Percentiles rank a stretch among this genome's conserved stretches.
phyloP scores from a whole-genome alignment of 2,329 filamentous ascomycete species.

The Ophiocordyceps camponoti-leonardi region DNA sequence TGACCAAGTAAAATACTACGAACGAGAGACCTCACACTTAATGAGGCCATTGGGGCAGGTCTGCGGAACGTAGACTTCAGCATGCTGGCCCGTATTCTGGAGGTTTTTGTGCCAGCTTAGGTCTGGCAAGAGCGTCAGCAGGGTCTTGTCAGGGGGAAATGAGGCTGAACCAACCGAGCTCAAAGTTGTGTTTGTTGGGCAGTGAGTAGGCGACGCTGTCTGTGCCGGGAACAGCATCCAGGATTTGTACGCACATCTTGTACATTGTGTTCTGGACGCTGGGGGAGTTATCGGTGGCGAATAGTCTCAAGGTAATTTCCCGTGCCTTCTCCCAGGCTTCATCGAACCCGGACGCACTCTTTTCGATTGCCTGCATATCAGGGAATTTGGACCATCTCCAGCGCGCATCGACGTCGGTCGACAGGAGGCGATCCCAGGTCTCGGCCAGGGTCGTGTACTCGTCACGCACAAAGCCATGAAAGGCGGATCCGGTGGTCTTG shows the following conservation, averaged over 20 bases:
- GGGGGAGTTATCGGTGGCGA: conserved; percentile 77
- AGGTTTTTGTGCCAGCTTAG: conserved; percentile 91
- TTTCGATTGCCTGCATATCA: conserved; percentile 48
- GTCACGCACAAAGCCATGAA: conserved; percentile 85
- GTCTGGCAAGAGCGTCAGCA: conserved; percentile 35
- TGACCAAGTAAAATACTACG: conserved; percentile 5
- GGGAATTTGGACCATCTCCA: conserved; percentile 74
- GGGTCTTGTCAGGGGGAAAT: neutral
- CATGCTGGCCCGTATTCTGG: conserved; percentile 90
- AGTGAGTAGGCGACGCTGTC: conserved; percentile 64
- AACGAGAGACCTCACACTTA: conserved; percentile 68
- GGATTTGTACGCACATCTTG: conserved; percentile 85
- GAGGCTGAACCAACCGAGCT: conserved; percentile 50
- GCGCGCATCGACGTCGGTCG: conserved; percentile 72
- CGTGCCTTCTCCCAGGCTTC: conserved; percentile 62
- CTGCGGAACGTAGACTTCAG: conserved; percentile 89
- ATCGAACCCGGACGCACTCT: conserved; percentile 52
- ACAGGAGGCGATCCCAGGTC: conserved; percentile 88
- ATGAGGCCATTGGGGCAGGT: conserved; percentile 89
- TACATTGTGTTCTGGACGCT: conserved; percentile 98
- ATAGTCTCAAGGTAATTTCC: conserved; percentile 74
- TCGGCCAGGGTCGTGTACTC: conserved; percentile 85
- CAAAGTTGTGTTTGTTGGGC: conserved; percentile 98
- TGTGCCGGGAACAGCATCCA: conserved; percentile 55
- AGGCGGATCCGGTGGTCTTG: conserved; percentile 92